phyloP scores from a whole-genome alignment of 1,139 yeast species.

The Pichia sp. region DNA sequence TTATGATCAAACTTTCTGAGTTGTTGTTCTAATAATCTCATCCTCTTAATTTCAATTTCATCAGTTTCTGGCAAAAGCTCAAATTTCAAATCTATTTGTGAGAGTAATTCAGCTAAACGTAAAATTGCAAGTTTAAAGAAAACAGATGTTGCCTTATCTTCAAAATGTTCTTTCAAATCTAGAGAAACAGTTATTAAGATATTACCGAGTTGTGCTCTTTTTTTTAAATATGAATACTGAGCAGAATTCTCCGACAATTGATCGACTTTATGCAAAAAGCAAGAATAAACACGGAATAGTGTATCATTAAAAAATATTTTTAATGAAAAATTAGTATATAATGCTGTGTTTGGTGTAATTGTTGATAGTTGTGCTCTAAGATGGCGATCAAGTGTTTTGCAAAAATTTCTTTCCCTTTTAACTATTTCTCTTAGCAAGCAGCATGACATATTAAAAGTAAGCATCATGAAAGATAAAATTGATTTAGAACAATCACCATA shows the following conservation, averaged over 20 bases:
- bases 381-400: slow-evolving; percentile 3
- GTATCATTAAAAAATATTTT: slow-evolving; percentile 8
- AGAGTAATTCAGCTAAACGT: slow-evolving; percentile 3
- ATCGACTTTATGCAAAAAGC: neutral
- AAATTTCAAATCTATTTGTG: slow-evolving; percentile 1
- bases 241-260: neutral
- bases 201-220: neutral
- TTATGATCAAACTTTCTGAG: neutral
- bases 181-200: neutral
- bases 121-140: slow-evolving; percentile 8
- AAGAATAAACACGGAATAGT: slow-evolving; percentile 1
- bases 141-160: neutral
- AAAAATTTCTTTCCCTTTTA: slow-evolving; percentile 3
- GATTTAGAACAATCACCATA: slow-evolving; percentile 7
- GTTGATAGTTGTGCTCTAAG: slow-evolving; percentile 1
- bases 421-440: slow-evolving; percentile 1
- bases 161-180: neutral
- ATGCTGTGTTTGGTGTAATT: neutral
- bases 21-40: slow-evolving; percentile 2
- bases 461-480: slow-evolving; percentile 2
- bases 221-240: neutral
- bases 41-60: neutral
- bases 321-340: slow-evolving; percentile 2
- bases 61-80: neutral
- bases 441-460: slow-evolving; percentile 2